These are phyloP conservation scores for Pseudogymnoascus sp. DNA, from an alignment of 2,329 filamentous ascomycete species.

Conservation along the genomic window DNA sequence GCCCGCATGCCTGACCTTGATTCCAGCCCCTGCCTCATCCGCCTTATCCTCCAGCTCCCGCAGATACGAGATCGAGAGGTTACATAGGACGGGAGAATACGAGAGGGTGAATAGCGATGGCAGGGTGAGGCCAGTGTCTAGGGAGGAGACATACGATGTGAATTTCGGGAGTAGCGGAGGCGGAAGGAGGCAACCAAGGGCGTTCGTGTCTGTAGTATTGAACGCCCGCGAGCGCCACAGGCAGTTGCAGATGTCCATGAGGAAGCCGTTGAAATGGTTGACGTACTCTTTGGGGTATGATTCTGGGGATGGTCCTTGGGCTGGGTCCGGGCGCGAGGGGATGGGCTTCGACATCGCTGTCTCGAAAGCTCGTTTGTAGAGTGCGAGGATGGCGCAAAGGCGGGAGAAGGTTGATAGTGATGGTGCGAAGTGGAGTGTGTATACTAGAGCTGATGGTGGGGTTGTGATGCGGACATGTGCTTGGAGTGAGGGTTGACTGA, in stretches of 20 bases:
- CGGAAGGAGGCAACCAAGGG: slow-evolving; percentile 47
- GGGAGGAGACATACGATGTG: slow-evolving; percentile 41
- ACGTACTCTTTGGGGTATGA: slow-evolving; percentile 55
- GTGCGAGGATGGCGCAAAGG: slow-evolving; percentile 61
- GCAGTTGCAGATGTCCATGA: slow-evolving; percentile 83
- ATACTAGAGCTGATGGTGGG: slow-evolving; percentile 62
- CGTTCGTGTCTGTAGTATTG: slow-evolving; percentile 55
- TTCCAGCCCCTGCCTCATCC: slow-evolving; percentile 37
- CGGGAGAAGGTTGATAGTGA: slow-evolving; percentile 61
- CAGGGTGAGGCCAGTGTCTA: slow-evolving; percentile 44
- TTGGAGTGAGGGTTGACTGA: slow-evolving; percentile 46
- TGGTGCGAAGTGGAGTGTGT: slow-evolving; percentile 61
- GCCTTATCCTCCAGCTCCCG: slow-evolving; percentile 53
- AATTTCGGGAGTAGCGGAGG: slow-evolving; percentile 38
- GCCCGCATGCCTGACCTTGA: slow-evolving; percentile 52
- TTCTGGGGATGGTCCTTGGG: slow-evolving; percentile 26
- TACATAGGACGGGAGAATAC: slow-evolving; percentile 50
- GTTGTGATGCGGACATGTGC: slow-evolving; percentile 59
- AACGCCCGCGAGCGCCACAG: slow-evolving; percentile 73
- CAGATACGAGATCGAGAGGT: slow-evolving; percentile 50
- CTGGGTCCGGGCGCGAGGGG: slow-evolving; percentile 28
- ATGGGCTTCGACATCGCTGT: slow-evolving; percentile 45
- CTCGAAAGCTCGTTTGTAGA: slow-evolving; percentile 71
- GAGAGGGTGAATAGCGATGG: slow-evolving; percentile 52
- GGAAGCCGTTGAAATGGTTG: slow-evolving; percentile 70